Evolutionary conservation across 805 yeast genomes (phyloP).

Genomic region (Candida nanaspora): DNA sequence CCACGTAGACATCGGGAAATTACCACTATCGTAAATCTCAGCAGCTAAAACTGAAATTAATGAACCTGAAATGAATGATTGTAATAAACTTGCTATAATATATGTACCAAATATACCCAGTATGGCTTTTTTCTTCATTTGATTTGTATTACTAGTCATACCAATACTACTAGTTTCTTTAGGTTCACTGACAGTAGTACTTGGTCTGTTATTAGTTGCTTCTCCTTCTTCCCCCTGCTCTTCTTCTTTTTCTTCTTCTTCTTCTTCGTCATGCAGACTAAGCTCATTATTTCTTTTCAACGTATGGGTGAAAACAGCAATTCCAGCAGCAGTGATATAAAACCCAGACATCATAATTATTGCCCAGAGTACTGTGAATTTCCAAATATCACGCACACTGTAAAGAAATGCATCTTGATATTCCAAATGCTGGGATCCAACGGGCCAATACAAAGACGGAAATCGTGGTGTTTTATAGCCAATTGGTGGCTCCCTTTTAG

Average conservation of each 20-base stretch:
- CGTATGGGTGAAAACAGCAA: slow-evolving; percentile 46
- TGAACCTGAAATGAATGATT: slow-evolving; percentile 68
- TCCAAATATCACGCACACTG: slow-evolving; percentile 68
- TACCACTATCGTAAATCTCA: slow-evolving; percentile 72
- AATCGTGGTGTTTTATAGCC: slow-evolving; percentile 76
- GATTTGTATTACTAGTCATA: neutral
- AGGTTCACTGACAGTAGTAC: neutral
- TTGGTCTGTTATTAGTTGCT: neutral
- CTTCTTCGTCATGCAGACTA: neutral
- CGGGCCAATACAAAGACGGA: slow-evolving; percentile 78
- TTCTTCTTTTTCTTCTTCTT: neutral
- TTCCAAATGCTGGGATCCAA: slow-evolving; percentile 21
- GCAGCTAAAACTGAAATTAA: slow-evolving; percentile 68
- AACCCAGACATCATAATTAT: slow-evolving; percentile 58
- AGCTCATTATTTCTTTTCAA: neutral
- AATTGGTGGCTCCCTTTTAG: slow-evolving; percentile 43
- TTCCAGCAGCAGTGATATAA: slow-evolving; percentile 55
- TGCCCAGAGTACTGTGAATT: slow-evolving; percentile 77
- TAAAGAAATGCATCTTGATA: slow-evolving; percentile 55
- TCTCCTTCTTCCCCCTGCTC: neutral
- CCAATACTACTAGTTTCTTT: no score
- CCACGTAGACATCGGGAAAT: slow-evolving; percentile 91
- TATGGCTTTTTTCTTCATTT: neutral
- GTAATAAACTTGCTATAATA: slow-evolving; percentile 46
- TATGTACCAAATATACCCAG: slow-evolving; percentile 40